phyloP scores from a whole-genome alignment of 2,329 filamentous ascomycete genomes.

The Metarhizium brunneum region DNA sequence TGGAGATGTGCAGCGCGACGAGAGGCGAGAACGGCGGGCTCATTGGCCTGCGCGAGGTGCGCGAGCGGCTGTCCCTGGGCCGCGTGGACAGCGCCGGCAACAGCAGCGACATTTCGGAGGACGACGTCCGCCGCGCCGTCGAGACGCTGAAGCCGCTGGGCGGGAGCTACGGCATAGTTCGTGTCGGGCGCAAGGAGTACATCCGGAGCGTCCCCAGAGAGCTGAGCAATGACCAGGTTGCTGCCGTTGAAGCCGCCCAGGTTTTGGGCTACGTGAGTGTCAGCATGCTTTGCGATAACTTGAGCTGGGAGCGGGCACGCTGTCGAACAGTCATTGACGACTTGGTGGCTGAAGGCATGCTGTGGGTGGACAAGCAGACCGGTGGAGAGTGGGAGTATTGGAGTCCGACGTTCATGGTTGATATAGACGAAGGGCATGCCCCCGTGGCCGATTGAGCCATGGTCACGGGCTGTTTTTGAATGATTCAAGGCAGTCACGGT shows the following conservation, averaged over 20 bases:
- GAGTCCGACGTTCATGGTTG: slow-evolving; percentile 67
- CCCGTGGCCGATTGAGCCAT: background rate
- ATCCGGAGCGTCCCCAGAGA: slow-evolving; percentile 92
- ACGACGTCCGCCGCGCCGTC: slow-evolving; percentile 86
- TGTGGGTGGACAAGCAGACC: slow-evolving; percentile 86
- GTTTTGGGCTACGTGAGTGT: slow-evolving; percentile 84
- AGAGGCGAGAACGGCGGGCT: slow-evolving; percentile 86
- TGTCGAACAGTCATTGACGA: slow-evolving; percentile 89
- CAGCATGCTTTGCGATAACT: slow-evolving; percentile 78
- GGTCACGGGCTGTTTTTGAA: background rate
- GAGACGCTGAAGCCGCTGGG: slow-evolving; percentile 80
- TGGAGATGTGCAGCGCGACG: slow-evolving; percentile 83
- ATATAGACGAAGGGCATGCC: slow-evolving; percentile 17
- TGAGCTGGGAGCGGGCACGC: slow-evolving; percentile 75
- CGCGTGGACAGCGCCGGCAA: slow-evolving; percentile 39
- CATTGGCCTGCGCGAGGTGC: slow-evolving; percentile 74
- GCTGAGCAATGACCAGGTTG: slow-evolving; percentile 87
- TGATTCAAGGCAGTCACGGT: background rate
- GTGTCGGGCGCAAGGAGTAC: slow-evolving; percentile 75
- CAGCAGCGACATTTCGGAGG: slow-evolving; percentile 65
- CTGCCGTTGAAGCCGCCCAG: slow-evolving; percentile 84
- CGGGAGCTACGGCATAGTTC: slow-evolving; percentile 76
- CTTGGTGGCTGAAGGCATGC: slow-evolving; percentile 74
- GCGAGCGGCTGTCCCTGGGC: slow-evolving; percentile 63
- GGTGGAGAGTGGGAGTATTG: slow-evolving; percentile 83